Evolutionary conservation across 129 eudicot genomes (phyloP).

Genomic region (Pseudognaphalium luteoalbum): DNA sequence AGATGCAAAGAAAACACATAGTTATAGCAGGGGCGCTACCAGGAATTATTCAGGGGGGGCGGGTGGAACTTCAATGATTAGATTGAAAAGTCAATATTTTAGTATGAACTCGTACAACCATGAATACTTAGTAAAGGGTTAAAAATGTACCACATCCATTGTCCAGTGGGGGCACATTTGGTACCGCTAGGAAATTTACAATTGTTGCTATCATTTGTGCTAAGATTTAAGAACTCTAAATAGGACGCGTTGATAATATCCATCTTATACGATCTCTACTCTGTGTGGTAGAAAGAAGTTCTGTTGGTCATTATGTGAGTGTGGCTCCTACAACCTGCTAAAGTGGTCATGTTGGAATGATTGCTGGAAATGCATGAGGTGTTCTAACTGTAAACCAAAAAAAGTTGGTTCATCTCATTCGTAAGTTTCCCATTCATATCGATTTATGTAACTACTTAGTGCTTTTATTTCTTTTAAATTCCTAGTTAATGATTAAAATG

Average conservation of each 20-base stretch:
- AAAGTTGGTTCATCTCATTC: slow-evolving; percentile 23
- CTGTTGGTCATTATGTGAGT: slow-evolving; percentile 33
- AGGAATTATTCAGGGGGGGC: no score
- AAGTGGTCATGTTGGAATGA: slow-evolving; percentile 35
- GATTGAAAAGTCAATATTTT: no score
- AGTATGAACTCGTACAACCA: no score
- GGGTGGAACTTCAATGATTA: no score
- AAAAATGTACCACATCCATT: no score
- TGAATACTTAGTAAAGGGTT: no score
- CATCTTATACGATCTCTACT: neutral
- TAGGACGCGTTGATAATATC: neutral
- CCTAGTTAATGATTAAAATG: neutral
- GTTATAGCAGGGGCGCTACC: neutral
- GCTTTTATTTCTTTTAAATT: neutral
- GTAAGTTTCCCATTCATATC: slow-evolving; percentile 24
- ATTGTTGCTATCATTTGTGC: neutral
- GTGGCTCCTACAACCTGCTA: slow-evolving; percentile 26
- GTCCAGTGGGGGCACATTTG: no score
- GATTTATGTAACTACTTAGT: neutral
- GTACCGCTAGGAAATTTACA: no score
- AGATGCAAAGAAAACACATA: slow-evolving; percentile 2
- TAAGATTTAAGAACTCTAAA: no score
- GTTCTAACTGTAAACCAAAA: slow-evolving; percentile 26
- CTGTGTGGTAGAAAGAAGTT: slow-evolving; percentile 26
- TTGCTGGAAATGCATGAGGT: slow-evolving; percentile 27